Evolutionary conservation across 495 filamentous ascomycete genomes (phyloP).

Genomic region (Neurospora terricola): DNA sequence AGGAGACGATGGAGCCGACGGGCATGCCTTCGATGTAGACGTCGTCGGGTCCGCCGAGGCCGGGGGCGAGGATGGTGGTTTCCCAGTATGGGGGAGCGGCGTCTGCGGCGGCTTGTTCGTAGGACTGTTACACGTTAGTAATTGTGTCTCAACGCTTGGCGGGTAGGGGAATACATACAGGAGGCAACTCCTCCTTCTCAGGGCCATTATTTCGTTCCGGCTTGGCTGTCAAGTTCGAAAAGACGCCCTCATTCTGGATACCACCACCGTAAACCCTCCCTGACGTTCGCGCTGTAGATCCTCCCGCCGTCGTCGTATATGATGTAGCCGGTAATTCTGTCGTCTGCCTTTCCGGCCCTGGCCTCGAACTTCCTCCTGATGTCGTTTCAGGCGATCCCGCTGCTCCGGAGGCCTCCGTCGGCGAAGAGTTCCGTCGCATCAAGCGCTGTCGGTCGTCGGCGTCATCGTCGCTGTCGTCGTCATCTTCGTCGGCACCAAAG

Average conservation of each 20-base stretch:
- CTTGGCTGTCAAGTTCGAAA: constrained; percentile 88
- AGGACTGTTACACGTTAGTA: constrained; percentile 54
- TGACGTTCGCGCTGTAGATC: constrained; percentile 17
- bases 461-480: constrained; percentile 61
- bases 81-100: constrained; percentile 98
- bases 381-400: constrained; percentile 6
- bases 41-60: constrained; percentile 70
- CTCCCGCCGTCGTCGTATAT: not conserved
- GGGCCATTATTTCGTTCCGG: constrained; percentile 71
- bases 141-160: not conserved
- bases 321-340: constrained; percentile 26
- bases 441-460: constrained; percentile 77
- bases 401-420: constrained; percentile 12
- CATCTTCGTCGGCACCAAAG: constrained; percentile 69
- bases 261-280: constrained; percentile 50
- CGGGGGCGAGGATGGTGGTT: constrained; percentile 91
- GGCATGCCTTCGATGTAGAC: constrained; percentile 95
- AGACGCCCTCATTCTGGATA: constrained; percentile 80
- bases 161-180: constrained; percentile 48
- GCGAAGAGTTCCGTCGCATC: constrained; percentile 58
- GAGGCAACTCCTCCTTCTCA: constrained; percentile 76
- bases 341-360: constrained; percentile 5
- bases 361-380: constrained; percentile 1
- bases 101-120: constrained; percentile 97
- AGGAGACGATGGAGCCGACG: constrained; percentile 90